Base-by-base conservation (phyloP, 345 rosid genomes). In the Lepidium sativum region DNA sequence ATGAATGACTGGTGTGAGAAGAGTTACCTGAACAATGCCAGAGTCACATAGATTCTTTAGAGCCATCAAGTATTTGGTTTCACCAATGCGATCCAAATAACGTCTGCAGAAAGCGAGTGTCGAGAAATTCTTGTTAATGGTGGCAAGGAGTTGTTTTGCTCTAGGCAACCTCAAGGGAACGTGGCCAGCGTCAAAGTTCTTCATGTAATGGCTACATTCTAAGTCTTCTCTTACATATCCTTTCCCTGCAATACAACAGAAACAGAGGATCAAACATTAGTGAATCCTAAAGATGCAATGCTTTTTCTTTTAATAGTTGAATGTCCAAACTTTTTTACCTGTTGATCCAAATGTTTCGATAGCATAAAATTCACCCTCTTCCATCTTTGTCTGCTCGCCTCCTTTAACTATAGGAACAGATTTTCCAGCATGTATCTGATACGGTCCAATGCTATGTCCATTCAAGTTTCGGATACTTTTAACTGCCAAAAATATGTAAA, bases 341-440 rank as follows among this genome's bases (percentile, higher is more conserved):
- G 97, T 86, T 15, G 97, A 94, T 61, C 80, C 97, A 66, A 88
- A 94, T 64, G 97, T 91, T 82, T 94, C 97, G 23, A 88, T 88
- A 50, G 96, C 99, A 27, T 78, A 91, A 77, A 86, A 85, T 82
- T 88, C 96, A 15, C 99, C 96, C 82, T 94, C 97, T 80, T 94
- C 97, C 99, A 90, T 88, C 73, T 90, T 94, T 48, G 92, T 91
- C 75, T 91, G 97, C 82, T 88, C 96, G 27, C 99, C 99, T 60
- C 97, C 95, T 79, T 91, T 94, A 43, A 91, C 95, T 23, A 86
- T 84, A 25, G 97, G 99, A 59, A 94, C 97, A 4, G 92, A 86
- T 81, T 94, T 94, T 39, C 91, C 95, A 60, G 97, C 96, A 79
- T 90, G 99, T 70, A 94, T 88, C 74, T 86, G 99, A 58, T 91